A percentile compares a stretch with the other conserved stretches of the same genome.
Evolutionary conservation across 2,329 filamentous ascomycete species (phyloP).

Genomic region (Colletotrichum sp.): DNA sequence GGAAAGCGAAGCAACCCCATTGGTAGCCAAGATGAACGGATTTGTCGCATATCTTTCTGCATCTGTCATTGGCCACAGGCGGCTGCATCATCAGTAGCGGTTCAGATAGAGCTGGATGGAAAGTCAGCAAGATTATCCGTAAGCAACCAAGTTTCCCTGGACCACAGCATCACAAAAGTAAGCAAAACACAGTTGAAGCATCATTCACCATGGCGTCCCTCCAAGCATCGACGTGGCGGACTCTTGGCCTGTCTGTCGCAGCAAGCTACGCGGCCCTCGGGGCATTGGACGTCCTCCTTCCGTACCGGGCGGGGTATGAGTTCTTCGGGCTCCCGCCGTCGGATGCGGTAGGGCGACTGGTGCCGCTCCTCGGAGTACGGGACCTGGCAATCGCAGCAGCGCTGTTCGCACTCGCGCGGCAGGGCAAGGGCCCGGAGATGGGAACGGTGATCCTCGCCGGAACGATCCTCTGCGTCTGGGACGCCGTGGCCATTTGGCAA

Average conservation of each 20-base stretch:
- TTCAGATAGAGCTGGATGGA: neutral
- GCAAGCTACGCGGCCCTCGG: constrained; percentile 11
- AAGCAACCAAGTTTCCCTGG: neutral
- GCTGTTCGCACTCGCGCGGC: constrained; percentile 16
- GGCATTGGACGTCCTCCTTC: neutral
- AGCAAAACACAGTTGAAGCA: neutral
- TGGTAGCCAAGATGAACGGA: neutral
- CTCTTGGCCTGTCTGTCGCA: constrained; percentile 12
- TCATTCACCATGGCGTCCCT: constrained; percentile 23
- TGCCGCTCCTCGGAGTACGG: constrained; percentile 22
- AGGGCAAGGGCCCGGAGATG: constrained; percentile 18
- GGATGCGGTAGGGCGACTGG: constrained; percentile 7
- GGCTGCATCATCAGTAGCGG: neutral
- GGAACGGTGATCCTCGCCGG: constrained; percentile 23
- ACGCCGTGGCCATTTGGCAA: constrained; percentile 11
- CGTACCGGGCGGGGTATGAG: neutral
- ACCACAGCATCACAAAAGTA: neutral
- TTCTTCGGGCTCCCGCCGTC: neutral
- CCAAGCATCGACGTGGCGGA: constrained; percentile 24
- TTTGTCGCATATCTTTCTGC: neutral
- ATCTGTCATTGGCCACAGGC: neutral
- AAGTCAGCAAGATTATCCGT: neutral
- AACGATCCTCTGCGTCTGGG: constrained; percentile 20
- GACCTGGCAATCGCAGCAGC: constrained; percentile 22
- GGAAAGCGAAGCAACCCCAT: neutral